Evolutionary conservation across 192 early-diverging fungal genomes (phyloP).

Genomic region (Linnemannia zychae): DNA sequence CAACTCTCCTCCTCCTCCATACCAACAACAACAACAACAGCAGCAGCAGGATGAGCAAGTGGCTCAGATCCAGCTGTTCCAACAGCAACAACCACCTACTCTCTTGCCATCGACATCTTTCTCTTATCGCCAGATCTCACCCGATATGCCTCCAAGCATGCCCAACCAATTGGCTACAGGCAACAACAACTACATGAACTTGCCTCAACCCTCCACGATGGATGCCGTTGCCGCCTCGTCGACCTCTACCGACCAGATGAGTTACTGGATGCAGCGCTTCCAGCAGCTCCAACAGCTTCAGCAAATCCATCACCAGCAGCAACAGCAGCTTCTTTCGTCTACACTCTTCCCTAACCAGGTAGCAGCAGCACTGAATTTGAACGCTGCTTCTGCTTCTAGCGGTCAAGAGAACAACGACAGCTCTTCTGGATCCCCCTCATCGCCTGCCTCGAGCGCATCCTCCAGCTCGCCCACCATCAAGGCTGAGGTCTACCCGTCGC

Average conservation of each 20-base stretch:
- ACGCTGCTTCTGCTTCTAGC: not conserved
- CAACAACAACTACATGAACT: not conserved
- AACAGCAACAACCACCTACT: slow-evolving; percentile 27
- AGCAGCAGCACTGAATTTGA: not conserved
- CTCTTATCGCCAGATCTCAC: slow-evolving; percentile 43
- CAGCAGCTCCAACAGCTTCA: slow-evolving; percentile 48
- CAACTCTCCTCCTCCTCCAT: slow-evolving; percentile 25
- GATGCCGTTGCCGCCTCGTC: slow-evolving; percentile 12
- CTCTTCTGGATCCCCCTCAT: slow-evolving; percentile 11
- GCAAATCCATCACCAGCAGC: slow-evolving; percentile 39
- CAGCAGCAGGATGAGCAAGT: slow-evolving; percentile 13
- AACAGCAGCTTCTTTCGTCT: slow-evolving; percentile 31
- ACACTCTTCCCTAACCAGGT: slow-evolving; percentile 15
- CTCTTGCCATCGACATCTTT: slow-evolving; percentile 37
- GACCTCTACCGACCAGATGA: slow-evolving; percentile 18
- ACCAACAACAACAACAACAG: slow-evolving; percentile 11
- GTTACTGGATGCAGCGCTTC: slow-evolving; percentile 47
- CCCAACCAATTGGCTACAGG: not conserved
- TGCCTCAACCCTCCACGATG: slow-evolving; percentile 9
- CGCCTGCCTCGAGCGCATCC: not conserved
- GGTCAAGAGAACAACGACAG: not conserved
- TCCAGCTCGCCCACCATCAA: slow-evolving; percentile 19
- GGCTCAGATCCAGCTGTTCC: slow-evolving; percentile 13
- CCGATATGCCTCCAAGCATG: slow-evolving; percentile 53
- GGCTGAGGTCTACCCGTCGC: slow-evolving; percentile 48